Conservation (phyloP, 331 rosid species). For the Saraca asoca region DNA sequence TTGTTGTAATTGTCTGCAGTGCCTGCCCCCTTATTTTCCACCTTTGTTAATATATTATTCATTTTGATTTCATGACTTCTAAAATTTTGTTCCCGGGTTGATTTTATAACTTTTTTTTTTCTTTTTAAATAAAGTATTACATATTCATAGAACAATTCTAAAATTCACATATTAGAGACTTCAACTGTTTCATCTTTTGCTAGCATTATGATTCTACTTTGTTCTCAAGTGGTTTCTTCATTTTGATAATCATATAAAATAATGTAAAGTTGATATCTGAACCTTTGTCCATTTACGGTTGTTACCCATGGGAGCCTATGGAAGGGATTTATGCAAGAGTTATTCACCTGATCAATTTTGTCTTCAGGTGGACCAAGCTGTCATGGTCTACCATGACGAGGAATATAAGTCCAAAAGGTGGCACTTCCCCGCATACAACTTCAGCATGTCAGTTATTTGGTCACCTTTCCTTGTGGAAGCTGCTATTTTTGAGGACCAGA, state of each 20-base stretch:
- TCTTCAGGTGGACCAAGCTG: constrained; percentile 69
- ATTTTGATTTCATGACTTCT: background rate
- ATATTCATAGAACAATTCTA: constrained; percentile 9
- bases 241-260: background rate
- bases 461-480: constrained; percentile 86
- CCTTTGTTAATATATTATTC: background rate
- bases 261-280: background rate
- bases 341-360: constrained; percentile 34
- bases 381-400: constrained; percentile 72
- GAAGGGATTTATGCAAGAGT: background rate
- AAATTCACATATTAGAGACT: constrained; percentile 1
- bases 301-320: background rate
- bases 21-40: constrained; percentile 8
- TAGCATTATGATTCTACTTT: background rate
- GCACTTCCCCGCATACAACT: constrained; percentile 68
- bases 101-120: background rate
- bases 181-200: constrained; percentile 6
- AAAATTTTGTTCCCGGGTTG: background rate
- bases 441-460: constrained; percentile 61
- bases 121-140: background rate
- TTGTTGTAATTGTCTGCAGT: background rate
- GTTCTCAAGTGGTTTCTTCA: constrained; percentile 1
- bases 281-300: background rate
- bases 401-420: constrained; percentile 70
- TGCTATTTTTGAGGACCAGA: constrained; percentile 75